phyloP scores from a whole-genome alignment of 768 basidiomycete species.

The Leucocoprinus leucothites region DNA sequence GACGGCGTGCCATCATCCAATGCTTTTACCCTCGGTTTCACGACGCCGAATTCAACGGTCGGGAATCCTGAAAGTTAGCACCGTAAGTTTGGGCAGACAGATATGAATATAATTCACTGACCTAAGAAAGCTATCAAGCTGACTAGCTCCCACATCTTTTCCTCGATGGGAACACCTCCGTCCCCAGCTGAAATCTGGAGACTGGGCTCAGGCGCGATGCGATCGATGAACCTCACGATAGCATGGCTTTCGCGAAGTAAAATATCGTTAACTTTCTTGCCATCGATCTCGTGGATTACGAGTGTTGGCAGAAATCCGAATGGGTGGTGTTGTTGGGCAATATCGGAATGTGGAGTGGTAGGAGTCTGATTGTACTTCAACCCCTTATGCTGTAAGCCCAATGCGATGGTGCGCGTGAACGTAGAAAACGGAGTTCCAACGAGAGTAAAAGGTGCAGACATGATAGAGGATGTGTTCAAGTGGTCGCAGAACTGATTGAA shows the following conservation, averaged over 20 bases:
- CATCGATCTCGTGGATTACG: slow-evolving; percentile 23
- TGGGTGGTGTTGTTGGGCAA: slow-evolving; percentile 25
- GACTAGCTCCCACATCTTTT: slow-evolving; percentile 33
- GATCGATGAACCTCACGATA: slow-evolving; percentile 28
- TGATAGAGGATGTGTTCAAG: neutral
- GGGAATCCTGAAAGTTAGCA: slow-evolving; percentile 22
- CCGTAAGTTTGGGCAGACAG: neutral
- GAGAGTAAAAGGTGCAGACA: slow-evolving; percentile 20
- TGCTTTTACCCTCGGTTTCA: slow-evolving; percentile 28
- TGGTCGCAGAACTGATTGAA: neutral
- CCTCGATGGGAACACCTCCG: slow-evolving; percentile 18
- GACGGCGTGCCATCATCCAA: slow-evolving; percentile 22
- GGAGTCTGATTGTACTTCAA: slow-evolving; percentile 22
- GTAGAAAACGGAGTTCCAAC: slow-evolving; percentile 32
- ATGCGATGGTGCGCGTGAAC: slow-evolving; percentile 29
- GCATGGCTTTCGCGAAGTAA: slow-evolving; percentile 31
- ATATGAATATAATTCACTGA: neutral
- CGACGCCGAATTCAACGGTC: slow-evolving; percentile 24
- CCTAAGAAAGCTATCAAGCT: slow-evolving; percentile 20
- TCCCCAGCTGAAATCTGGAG: slow-evolving; percentile 20
- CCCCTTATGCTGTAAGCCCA: slow-evolving; percentile 28
- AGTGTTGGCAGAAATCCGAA: slow-evolving; percentile 31
- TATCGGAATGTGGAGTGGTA: slow-evolving; percentile 18
- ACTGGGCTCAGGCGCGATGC: slow-evolving; percentile 25
- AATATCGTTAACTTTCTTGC: slow-evolving; percentile 18